Evolutionary conservation across 306 rosid genomes (phyloP), one percentile per base, ranked within the genome.

Genomic region (Cicer judaicum): DNA sequence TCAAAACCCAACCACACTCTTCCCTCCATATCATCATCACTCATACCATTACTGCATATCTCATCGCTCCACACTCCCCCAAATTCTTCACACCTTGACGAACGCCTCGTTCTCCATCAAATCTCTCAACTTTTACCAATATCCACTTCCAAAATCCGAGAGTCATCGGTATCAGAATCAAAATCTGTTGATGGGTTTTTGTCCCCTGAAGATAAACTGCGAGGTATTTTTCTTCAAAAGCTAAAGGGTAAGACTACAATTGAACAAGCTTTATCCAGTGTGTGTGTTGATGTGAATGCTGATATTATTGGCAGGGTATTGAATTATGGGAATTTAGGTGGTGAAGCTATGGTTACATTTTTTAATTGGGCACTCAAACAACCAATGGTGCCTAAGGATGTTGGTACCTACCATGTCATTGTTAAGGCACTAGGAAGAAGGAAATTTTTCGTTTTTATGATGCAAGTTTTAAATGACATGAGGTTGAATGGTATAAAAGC

Each of bases 341-440:
- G 90, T 10, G 87, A 88, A 70, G 80, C 89, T 16, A 89, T 93
- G 92, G 85, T 88, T 72, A 42, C 81, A 16, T 91, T 93, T 72
- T 93, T 91, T 47, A 78, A 88, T 62, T 93, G 98, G 98, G 97
- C 90, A 4, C 16, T 86, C 68, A 89, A 83, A 70, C 91, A 87
- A 47, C 87, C 92, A 2, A 19, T 49, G 53, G 72, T 93, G 29
- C 82, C 87, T 29, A 80, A 79, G 5, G 72, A 87, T 64, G 24
- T 87, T 64, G 41, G 9, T 38, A 79, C 78, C 15, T 88, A 87
- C 61, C 82, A 72, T 43, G 79, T 93, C 53, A 48, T 91, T 63
- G 84, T 91, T 66, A 93, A 86, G 77, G 96, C 92, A 13, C 38
- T 89, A 9, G 98, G 98, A 11, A 91, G 97, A 78, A 89, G 97